A percentile compares a stretch with the other conserved stretches of the same genome.
Conservation (phyloP, 2,329 filamentous ascomycete species). For the Juglanconis sp. region DNA sequence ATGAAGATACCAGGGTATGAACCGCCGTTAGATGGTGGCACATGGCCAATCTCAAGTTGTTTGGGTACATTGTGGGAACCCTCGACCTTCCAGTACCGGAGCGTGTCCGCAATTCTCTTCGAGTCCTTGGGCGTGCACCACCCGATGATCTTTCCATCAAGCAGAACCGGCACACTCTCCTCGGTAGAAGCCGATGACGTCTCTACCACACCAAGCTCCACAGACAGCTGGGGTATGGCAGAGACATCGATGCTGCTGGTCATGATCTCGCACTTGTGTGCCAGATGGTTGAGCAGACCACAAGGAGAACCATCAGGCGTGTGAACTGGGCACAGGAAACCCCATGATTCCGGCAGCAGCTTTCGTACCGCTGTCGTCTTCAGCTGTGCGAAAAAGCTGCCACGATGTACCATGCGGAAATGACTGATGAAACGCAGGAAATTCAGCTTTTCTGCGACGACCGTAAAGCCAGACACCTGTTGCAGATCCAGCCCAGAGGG, state of each 20-base stretch:
- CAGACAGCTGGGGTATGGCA: slow-evolving; percentile 67
- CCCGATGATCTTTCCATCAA: slow-evolving; percentile 86
- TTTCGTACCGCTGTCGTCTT: slow-evolving; percentile 98
- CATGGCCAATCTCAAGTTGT: slow-evolving; percentile 86
- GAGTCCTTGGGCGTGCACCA: slow-evolving; percentile 87
- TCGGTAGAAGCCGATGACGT: slow-evolving; percentile 74
- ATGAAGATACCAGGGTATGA: slow-evolving; percentile 96
- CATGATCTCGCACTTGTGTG: slow-evolving; percentile 89
- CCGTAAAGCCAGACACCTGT: slow-evolving; percentile 90
- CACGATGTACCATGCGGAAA: slow-evolving; percentile 98
- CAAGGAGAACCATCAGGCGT: slow-evolving; percentile 95
- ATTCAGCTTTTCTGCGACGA: slow-evolving; percentile 98
- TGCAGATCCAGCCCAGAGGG: slow-evolving; percentile 90
- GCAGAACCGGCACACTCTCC: slow-evolving; percentile 83
- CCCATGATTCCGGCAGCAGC: slow-evolving; percentile 93
- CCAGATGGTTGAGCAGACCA: slow-evolving; percentile 89
- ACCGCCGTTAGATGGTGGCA: slow-evolving; percentile 84
- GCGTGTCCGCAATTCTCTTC: slow-evolving; percentile 74
- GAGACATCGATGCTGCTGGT: slow-evolving; percentile 74
- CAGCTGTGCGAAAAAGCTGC: slow-evolving; percentile 95
- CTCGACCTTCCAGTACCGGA: slow-evolving; percentile 94
- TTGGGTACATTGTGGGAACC: slow-evolving; percentile 75
- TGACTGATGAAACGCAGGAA: slow-evolving; percentile 98
- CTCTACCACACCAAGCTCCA: slow-evolving; percentile 74
- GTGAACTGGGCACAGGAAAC: slow-evolving; percentile 94